phyloP scores from a whole-genome alignment of 2,329 filamentous ascomycete genomes.

The Chaetomium olivaceum region DNA sequence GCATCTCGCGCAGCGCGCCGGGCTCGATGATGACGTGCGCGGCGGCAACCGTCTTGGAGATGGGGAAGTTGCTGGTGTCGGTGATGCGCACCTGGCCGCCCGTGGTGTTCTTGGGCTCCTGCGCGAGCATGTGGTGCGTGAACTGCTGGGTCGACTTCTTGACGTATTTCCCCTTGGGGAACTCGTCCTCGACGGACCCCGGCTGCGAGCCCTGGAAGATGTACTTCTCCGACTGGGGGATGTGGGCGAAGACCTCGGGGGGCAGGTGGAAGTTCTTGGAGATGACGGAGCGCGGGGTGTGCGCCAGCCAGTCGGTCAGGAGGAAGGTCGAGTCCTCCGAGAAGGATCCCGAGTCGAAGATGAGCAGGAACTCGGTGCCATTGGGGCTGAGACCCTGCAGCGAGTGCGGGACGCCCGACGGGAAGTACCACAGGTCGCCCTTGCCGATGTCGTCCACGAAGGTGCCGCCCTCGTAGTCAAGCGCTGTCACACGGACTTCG shows the following conservation, averaged over 20 bases:
- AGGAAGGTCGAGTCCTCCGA: conserved; percentile 69
- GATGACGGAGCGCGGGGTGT: conserved; percentile 68
- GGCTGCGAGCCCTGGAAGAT: conserved; percentile 73
- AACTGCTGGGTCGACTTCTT: conserved; percentile 69
- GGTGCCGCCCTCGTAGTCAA: conserved; percentile 73
- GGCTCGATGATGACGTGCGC: conserved; percentile 71
- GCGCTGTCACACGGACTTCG: conserved; percentile 68
- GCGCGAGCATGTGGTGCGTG: conserved; percentile 70
- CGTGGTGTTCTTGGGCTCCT: conserved; percentile 64
- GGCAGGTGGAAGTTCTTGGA: conserved; percentile 74
- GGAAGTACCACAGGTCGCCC: conserved; percentile 82
- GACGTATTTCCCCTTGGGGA: conserved; percentile 59
- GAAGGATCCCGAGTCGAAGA: conserved; percentile 53
- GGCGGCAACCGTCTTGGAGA: conserved; percentile 71
- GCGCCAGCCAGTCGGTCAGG: conserved; percentile 71
- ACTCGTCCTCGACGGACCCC: conserved; percentile 64
- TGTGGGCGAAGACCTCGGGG: conserved; percentile 67
- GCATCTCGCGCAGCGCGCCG: conserved; percentile 74
- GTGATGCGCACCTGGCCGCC: conserved; percentile 73
- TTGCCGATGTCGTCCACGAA: conserved; percentile 76
- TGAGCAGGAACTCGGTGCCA: conserved; percentile 53
- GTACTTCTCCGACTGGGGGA: conserved; percentile 70
- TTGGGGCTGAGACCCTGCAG: conserved; percentile 70
- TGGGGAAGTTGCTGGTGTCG: conserved; percentile 73
- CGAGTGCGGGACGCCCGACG: conserved; percentile 73